Conservation (phyloP, 108 stramenopile genomes). For the Bacterosira constricta region DNA sequence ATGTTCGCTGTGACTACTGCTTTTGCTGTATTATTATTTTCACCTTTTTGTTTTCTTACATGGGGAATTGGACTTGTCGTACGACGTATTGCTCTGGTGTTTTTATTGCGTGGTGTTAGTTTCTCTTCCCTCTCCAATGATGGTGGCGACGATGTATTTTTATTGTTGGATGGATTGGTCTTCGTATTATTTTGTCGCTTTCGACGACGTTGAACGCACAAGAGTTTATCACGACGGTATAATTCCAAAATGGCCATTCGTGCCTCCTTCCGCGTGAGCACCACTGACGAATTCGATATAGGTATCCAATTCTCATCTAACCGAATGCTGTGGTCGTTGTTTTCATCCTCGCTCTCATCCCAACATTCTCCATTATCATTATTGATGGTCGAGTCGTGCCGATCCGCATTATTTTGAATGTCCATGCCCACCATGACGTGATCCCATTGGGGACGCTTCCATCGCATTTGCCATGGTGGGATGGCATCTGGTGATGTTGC, state of each 20-base stretch:
- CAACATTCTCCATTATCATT: too few relatives aligned
- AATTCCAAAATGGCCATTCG: constrained; percentile 28
- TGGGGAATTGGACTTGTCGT: not conserved
- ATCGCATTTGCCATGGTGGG: constrained; percentile 46
- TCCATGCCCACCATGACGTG: constrained; percentile 27
- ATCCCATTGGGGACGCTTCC: constrained; percentile 48
- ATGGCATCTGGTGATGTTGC: not conserved
- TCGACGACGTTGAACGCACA: too few relatives aligned
- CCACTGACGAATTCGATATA: constrained; percentile 25
- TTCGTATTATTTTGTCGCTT: not conserved
- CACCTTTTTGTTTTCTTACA: not conserved
- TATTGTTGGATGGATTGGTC: not conserved
- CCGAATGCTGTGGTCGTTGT: not conserved
- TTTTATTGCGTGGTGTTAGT: not conserved
- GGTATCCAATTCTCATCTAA: constrained; percentile 39
- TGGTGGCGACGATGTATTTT: not conserved
- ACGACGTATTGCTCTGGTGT: not conserved
- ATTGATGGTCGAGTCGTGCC: too few relatives aligned
- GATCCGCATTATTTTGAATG: constrained; percentile 8
- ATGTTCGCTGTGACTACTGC: not conserved
- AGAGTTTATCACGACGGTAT: constrained; percentile 10
- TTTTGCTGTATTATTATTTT: not conserved
- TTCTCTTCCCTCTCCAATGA: too few relatives aligned
- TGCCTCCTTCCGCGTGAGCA: constrained; percentile 36
- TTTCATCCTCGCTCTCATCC: not conserved